phyloP scores from a whole-genome alignment of 2,329 filamentous ascomycete genomes.

The Mariannaea sp. region DNA sequence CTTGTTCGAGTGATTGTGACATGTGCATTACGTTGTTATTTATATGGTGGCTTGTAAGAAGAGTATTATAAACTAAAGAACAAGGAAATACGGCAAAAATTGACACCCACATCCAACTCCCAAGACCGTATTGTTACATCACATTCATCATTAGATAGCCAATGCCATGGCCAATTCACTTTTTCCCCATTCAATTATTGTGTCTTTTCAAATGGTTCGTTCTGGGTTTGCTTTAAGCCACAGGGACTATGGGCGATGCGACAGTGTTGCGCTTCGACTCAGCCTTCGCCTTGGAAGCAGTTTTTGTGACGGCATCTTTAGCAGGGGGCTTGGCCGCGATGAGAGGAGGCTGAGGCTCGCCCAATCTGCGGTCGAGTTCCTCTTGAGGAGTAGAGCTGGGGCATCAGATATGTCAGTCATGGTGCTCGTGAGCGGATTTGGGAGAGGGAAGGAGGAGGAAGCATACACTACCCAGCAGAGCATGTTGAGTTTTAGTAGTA shows the following conservation, averaged over 20 bases:
- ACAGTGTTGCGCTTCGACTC: constrained; percentile 2
- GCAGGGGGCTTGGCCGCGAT: constrained; percentile 11
- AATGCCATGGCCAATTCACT: no score
- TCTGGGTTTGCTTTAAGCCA: background rate
- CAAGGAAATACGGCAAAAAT: background rate
- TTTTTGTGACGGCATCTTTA: constrained; percentile 2
- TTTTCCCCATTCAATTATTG: background rate
- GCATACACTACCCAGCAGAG: constrained; percentile 21
- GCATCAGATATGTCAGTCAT: background rate
- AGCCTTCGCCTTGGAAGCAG: constrained; percentile 1
- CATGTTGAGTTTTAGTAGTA: constrained; percentile 12
- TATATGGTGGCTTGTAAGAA: background rate
- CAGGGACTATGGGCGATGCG: constrained; percentile 1
- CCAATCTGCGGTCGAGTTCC: constrained; percentile 19
- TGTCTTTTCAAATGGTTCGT: no score
- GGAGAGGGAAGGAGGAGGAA: background rate
- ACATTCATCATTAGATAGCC: constrained; percentile 8
- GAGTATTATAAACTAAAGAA: background rate
- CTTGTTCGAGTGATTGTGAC: no score
- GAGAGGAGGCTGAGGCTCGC: constrained; percentile 15
- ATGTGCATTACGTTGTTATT: no score
- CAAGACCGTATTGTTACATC: constrained; percentile 6
- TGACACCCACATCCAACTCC: constrained; percentile 13
- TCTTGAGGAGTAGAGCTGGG: constrained; percentile 14
- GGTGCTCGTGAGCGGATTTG: background rate